Evolutionary conservation across 1,284 basidiomycete genomes (phyloP).

Genomic region (Melampsora larici-populina): DNA sequence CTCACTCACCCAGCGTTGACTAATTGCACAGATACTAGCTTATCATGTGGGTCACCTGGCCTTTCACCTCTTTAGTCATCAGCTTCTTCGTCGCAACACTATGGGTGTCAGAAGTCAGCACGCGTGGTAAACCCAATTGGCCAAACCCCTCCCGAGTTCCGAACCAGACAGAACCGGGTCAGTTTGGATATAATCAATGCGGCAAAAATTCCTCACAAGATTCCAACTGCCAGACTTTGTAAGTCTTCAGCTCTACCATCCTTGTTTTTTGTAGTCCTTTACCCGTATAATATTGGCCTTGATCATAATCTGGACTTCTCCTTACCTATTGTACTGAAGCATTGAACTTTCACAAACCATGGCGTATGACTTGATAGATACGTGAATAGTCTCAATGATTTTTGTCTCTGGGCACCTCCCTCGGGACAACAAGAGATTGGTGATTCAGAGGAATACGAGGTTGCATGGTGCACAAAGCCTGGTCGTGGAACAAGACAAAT

Average conservation of each 20-base stretch:
- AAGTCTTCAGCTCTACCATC: neutral
- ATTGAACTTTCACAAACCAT: too few relatives aligned
- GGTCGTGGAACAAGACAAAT: neutral
- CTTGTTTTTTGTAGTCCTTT: neutral
- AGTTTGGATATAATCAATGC: slow-evolving; percentile 1
- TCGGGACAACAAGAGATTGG: neutral
- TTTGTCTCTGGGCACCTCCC: slow-evolving; percentile 6
- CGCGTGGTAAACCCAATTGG: neutral
- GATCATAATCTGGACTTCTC: too few relatives aligned
- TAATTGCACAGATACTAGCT: too few relatives aligned
- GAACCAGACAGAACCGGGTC: neutral
- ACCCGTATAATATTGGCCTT: neutral
- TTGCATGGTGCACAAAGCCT: slow-evolving; percentile 1
- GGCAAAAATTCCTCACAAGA: neutral
- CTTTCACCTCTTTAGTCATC: too few relatives aligned
- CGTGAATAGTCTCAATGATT: neutral
- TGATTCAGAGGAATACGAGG: neutral
- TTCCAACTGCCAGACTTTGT: slow-evolving; percentile 11
- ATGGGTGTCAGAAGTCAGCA: too few relatives aligned
- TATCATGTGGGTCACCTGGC: too few relatives aligned
- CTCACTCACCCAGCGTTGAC: too few relatives aligned
- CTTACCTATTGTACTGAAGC: too few relatives aligned
- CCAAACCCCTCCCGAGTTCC: neutral
- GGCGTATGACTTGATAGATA: neutral
- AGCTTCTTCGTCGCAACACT: too few relatives aligned